A percentile compares a stretch with the other conserved stretches of the same genome.
These are phyloP conservation scores for Dimocarpus longan DNA, from an alignment of 345 rosid species.

Conservation along the genomic window DNA sequence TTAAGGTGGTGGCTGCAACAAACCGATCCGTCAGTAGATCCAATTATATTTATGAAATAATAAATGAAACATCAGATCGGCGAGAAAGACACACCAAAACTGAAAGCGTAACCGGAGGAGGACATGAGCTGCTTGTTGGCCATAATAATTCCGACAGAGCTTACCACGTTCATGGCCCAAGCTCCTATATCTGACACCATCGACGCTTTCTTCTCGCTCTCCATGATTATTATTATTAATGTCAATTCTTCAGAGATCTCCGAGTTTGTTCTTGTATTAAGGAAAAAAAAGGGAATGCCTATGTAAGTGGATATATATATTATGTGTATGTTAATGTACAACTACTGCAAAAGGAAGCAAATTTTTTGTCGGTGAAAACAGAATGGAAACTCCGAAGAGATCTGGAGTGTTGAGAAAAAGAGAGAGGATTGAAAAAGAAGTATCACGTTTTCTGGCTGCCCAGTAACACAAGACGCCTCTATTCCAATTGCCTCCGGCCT, in stretches of 20 bases:
- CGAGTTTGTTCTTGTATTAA: not conserved
- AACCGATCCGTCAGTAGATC: slow-evolving; percentile 14
- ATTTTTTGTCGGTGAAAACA: not conserved
- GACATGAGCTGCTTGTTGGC: slow-evolving; percentile 98
- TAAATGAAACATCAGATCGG: slow-evolving; percentile 7
- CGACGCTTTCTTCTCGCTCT: slow-evolving; percentile 64
- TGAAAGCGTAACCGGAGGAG: slow-evolving; percentile 67
- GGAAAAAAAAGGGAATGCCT: no score
- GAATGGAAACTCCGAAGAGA: not conserved
- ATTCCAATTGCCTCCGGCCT: slow-evolving; percentile 17
- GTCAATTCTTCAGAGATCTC: slow-evolving; percentile 7
- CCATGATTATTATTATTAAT: slow-evolving; percentile 24
- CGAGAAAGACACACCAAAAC: slow-evolving; percentile 61
- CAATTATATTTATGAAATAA: not conserved
- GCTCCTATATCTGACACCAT: slow-evolving; percentile 88
- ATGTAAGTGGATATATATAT: not conserved
- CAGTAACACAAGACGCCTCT: not conserved
- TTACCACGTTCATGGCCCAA: slow-evolving; percentile 89
- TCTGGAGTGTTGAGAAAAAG: not conserved
- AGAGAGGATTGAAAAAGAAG: not conserved
- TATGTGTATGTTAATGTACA: not conserved
- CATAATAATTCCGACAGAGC: slow-evolving; percentile 96
- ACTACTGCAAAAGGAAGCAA: no score
- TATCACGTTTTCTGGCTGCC: slow-evolving; percentile 5
- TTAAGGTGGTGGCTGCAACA: slow-evolving; percentile 75